Evolutionary conservation across 129 eudicot genomes (phyloP).

Genomic region (Calendula officinalis): DNA sequence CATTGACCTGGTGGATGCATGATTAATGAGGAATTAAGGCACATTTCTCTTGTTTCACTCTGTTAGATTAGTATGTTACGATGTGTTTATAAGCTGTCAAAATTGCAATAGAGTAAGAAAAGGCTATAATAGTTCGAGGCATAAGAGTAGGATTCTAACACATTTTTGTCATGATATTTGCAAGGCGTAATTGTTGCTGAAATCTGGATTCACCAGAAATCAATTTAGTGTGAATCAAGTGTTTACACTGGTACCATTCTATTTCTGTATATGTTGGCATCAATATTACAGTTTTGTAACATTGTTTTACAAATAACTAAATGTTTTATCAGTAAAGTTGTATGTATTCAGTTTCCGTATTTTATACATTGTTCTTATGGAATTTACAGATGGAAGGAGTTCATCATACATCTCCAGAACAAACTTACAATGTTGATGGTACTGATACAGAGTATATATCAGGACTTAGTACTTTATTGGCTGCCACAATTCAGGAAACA

Average conservation of each 20-base stretch:
- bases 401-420: constrained; percentile 31
- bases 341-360: background rate
- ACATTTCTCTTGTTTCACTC: background rate
- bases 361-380: constrained; percentile 11
- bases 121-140: background rate
- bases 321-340: background rate
- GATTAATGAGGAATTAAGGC: too few relatives aligned
- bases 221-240: background rate
- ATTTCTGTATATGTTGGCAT: background rate
- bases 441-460: constrained; percentile 63
- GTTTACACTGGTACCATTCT: background rate
- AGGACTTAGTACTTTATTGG: constrained; percentile 71
- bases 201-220: background rate
- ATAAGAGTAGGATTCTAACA: background rate
- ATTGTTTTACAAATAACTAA: background rate
- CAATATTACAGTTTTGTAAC: background rate
- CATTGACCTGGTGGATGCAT: background rate
- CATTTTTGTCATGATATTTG: background rate
- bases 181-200: background rate
- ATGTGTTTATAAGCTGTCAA: background rate
- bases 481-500: constrained; percentile 87
- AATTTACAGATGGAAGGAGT: constrained; percentile 52
- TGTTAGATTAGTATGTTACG: background rate
- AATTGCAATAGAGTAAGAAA: background rate
- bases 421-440: constrained; percentile 37